Base-by-base conservation (phyloP, 179 eudicot species). In the Monotropa hypopitys region DNA sequence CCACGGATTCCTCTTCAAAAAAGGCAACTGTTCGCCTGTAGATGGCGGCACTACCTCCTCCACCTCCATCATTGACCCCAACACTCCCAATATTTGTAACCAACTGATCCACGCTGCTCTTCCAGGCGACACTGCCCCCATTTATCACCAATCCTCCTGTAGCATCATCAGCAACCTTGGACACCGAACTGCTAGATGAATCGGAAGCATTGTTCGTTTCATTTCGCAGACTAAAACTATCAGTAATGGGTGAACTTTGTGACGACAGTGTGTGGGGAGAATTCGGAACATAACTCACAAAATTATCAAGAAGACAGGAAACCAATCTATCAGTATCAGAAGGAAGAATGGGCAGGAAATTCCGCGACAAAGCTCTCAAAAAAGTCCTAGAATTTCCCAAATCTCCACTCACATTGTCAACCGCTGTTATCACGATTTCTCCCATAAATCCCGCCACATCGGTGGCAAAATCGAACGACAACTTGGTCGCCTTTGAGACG, bases 1-100 rank as follows among this genome's bases (percentile, higher is more conserved):
- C 98, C 46, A 88, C 80, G 21, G 88, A 57, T 84, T 93, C 99
- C 69, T 90, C 96, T 80, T 96, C 98, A 74, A 96, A 93, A 43
- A 81, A 81, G 3, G 83, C 82, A 73, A 88, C 82, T 63, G 68
- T 81, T 33, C 80, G 82, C 85, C 82, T 83, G 51, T 83, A 80
- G 33, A 47, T 54, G 7, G 84, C 84, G 2, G 71, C 85, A 5
- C 70, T 81, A 57, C 79, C 79, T 4, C 76, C 86, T 5, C 79
- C 86, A 5, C 77, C 88, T 9, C 82, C 87, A 57, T 83, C 84
- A 75, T 23, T 71, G 45, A 70, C 15, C 67, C 84, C 96, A 68
- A 56, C 59, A 81, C 76, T 80, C 35, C 82, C 93, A 68, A 76
- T 62, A 82, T 77, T 83, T 5, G 81, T 69, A 61, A 81, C 87